A percentile compares a stretch with the other conserved stretches of the same genome.
Evolutionary conservation across 495 filamentous ascomycete genomes (phyloP).

Genomic region (Penicillium angulare): DNA sequence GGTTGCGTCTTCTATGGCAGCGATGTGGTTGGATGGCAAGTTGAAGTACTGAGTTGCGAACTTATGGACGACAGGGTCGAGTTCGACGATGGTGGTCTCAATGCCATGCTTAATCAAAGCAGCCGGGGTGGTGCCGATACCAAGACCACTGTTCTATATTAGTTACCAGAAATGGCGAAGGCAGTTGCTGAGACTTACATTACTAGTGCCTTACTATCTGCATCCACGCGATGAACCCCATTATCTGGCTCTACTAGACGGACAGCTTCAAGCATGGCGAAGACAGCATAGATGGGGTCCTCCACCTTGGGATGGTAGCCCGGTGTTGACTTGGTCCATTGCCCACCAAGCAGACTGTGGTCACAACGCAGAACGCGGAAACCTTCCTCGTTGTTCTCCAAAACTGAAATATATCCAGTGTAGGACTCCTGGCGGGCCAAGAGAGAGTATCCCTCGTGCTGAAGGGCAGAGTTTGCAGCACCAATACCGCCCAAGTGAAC

Average conservation of each 20-base stretch:
- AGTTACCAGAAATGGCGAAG: neutral
- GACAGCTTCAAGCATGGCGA: constrained; percentile 89
- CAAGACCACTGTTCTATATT: constrained; percentile 65
- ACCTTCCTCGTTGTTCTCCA: constrained; percentile 66
- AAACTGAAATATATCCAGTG: constrained; percentile 89
- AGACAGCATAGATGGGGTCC: constrained; percentile 91
- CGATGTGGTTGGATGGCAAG: constrained; percentile 72
- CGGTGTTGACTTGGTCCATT: constrained; percentile 57
- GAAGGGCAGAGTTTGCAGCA: constrained; percentile 63
- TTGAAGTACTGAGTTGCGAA: constrained; percentile 82
- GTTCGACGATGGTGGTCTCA: constrained; percentile 87
- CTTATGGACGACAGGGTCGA: constrained; percentile 84
- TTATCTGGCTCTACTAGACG: constrained; percentile 65
- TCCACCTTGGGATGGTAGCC: constrained; percentile 51
- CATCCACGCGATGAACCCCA: constrained; percentile 50
- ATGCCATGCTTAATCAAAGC: constrained; percentile 86
- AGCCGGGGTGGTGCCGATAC: constrained; percentile 85
- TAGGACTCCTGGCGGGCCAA: constrained; percentile 77
- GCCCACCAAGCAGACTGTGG: constrained; percentile 91
- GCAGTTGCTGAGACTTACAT: constrained; percentile 50
- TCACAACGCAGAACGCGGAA: constrained; percentile 90
- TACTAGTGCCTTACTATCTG: constrained; percentile 75
- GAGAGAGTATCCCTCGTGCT: constrained; percentile 50
- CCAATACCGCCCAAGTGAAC: constrained; percentile 60
- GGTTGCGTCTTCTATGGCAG: constrained; percentile 79